Evolutionary conservation across 805 yeast genomes (phyloP), one percentile per base, ranked within the genome.

Genomic region (Ogataea nakhonphanomensis): DNA sequence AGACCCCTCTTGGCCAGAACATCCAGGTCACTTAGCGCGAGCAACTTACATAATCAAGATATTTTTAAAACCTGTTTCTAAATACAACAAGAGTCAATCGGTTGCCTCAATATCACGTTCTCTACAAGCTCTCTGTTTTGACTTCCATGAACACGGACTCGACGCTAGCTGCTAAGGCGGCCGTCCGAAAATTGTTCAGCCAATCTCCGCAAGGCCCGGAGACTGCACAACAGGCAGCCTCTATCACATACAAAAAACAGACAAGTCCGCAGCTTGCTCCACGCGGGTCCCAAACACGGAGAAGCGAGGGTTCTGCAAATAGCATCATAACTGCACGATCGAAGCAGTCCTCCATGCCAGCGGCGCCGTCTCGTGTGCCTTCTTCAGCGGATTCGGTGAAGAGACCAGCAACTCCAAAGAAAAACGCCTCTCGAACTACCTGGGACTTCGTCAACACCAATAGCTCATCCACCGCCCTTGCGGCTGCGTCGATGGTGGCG

Each of bases 401-500:
- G 27, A 25, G 41, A 29, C 39, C 37, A 7, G 30, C 39, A 5
- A 39, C 46, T 2, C 30, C 44, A 8, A 33, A 43, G 26, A 31
- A 37, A 20, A 30, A 30, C 33, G 21, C 27, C 14, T 11, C 39
- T n/a, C 39, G 36, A 17, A 30, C 39, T 8, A 51, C 55, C 0
- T 62, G 65, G 65, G 52, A 62, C 36, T 38, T 52, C 5, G 40
- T 60, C 7, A 61, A 57, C 37, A 50, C 41, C 9, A 37, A 50
- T 8, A 58, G 64, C 17, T 62, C 67, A 1, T 45, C 58, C 0
- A 53, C 55, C 8, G 68, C 68, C 2, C 32, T 64, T 10, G 65
- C 65, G 2, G 68, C 68, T 4, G 68, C 68, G 0, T 49, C 64
- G 3, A 24, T 55, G n/a, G 62, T 63, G n/a, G 64, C 66, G 8